phyloP scores from a whole-genome alignment of 176 grass and related monocot genomes.

The Oryza glaberrima region DNA sequence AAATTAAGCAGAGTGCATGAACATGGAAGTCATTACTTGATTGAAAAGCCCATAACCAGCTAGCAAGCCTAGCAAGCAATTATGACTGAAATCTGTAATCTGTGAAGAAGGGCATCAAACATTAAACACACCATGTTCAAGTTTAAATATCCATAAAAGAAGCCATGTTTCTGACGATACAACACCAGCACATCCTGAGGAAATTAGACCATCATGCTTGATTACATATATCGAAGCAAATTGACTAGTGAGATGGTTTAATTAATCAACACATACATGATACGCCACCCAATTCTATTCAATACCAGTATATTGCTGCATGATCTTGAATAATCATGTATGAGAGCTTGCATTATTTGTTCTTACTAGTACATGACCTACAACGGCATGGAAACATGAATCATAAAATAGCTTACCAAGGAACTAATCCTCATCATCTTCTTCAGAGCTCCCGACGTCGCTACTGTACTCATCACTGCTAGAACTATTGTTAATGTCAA shows the following conservation, averaged over 20 bases:
- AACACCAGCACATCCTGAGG: not conserved
- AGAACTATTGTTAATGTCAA: slow-evolving; percentile 78
- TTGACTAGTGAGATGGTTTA: not conserved
- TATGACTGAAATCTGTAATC: slow-evolving; percentile 10
- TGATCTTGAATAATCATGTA: not conserved
- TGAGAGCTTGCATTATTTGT: not conserved
- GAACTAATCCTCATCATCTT: slow-evolving; percentile 91
- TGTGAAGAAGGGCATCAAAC: slow-evolving; percentile 11
- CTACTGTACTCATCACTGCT: slow-evolving; percentile 94
- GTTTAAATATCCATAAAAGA: slow-evolving; percentile 13
- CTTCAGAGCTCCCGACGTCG: slow-evolving; percentile 84
- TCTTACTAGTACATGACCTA: not conserved
- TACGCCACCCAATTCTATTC: slow-evolving; percentile 2
- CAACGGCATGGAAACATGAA: slow-evolving; percentile 23
- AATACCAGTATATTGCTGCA: slow-evolving; percentile 5
- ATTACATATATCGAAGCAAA: not conserved
- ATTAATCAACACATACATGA: not conserved
- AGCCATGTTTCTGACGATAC: not conserved
- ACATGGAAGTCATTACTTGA: not conserved
- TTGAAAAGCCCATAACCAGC: slow-evolving; percentile 2
- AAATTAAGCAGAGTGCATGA: not conserved
- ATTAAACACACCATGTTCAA: slow-evolving; percentile 10
- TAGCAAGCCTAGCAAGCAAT: not conserved
- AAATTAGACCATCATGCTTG: not conserved
- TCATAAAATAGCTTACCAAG: slow-evolving; percentile 45